These are phyloP conservation scores for Verbena officinalis DNA, from an alignment of 257 asterid genomes.

Conservation along the genomic window DNA sequence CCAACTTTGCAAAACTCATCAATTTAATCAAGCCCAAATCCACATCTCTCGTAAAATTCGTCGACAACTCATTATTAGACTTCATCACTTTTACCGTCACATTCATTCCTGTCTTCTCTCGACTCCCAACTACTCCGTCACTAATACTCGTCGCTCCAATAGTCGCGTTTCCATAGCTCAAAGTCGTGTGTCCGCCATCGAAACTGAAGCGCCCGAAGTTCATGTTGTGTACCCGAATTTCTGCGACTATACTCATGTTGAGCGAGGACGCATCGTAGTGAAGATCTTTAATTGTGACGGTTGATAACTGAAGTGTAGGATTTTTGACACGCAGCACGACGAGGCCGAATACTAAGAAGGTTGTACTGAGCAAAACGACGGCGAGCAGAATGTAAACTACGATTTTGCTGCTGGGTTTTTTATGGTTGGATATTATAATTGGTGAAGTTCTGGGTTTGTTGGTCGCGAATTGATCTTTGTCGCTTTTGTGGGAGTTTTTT, in stretches of 20 bases:
- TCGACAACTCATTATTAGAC: conserved; percentile 9
- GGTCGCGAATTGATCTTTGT: background rate
- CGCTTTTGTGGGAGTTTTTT: background rate
- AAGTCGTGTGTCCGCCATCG: conserved; percentile 31
- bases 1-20: conserved; percentile 39
- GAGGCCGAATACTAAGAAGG: conserved; percentile 41
- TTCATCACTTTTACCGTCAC: conserved; percentile 33
- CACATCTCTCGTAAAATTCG: conserved; percentile 44
- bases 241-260: conserved; percentile 36
- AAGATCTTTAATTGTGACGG: conserved; percentile 29
- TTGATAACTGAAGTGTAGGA: conserved; percentile 37
- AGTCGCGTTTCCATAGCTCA: conserved; percentile 39
- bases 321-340: conserved; percentile 39
- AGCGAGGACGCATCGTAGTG: conserved; percentile 28
- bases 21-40: conserved; percentile 38
- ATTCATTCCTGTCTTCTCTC: conserved; percentile 26
- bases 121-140: conserved; percentile 35
- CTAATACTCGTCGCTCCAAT: conserved; percentile 33
- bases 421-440: background rate
- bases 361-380: conserved; percentile 41
- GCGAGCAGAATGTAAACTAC: conserved; percentile 41
- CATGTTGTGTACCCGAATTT: conserved; percentile 38
- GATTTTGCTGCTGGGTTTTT: conserved; percentile 40
- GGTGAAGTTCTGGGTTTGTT: conserved; percentile 14
- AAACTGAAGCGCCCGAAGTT: conserved; percentile 55